Evolutionary conservation across 495 filamentous ascomycete genomes (phyloP).

Genomic region (Daldinia vernicosa): DNA sequence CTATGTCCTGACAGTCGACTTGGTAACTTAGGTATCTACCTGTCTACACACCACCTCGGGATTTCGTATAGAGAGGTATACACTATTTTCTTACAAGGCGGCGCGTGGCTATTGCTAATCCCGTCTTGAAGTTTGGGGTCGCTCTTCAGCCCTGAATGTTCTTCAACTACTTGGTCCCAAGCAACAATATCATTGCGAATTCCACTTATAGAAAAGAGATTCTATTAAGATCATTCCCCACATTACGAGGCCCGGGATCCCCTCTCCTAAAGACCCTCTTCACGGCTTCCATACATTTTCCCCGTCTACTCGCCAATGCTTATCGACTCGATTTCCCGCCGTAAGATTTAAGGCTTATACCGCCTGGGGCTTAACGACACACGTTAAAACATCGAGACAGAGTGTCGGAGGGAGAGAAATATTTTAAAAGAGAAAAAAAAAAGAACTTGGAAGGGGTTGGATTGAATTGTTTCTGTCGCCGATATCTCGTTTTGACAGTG

Average conservation of each 20-base stretch:
- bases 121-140: neutral
- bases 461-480: constrained; percentile 1
- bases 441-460: neutral
- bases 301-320: constrained; percentile 4
- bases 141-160: constrained; percentile 20
- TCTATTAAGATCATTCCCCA: constrained; percentile 32
- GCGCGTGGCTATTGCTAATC: constrained; percentile 1
- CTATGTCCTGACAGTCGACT: too few species aligned
- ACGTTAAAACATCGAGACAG: constrained; percentile 1
- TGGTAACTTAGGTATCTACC: neutral
- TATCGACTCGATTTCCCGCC: constrained; percentile 1
- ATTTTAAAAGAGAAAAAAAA: neutral
- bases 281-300: constrained; percentile 7
- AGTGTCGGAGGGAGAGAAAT: neutral
- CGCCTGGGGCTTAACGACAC: neutral
- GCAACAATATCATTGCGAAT: constrained; percentile 2
- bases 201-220: constrained; percentile 12
- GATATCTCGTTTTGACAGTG: neutral
- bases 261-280: constrained; percentile 11
- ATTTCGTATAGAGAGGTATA: neutral
- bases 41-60: neutral
- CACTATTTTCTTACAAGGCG: constrained; percentile 3
- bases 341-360: constrained; percentile 8
- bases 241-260: constrained; percentile 21
- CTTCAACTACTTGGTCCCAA: constrained; percentile 3